These are phyloP conservation scores for Rhizopogon salebrosus DNA, from an alignment of 768 basidiomycete genomes.

Conservation along the genomic window DNA sequence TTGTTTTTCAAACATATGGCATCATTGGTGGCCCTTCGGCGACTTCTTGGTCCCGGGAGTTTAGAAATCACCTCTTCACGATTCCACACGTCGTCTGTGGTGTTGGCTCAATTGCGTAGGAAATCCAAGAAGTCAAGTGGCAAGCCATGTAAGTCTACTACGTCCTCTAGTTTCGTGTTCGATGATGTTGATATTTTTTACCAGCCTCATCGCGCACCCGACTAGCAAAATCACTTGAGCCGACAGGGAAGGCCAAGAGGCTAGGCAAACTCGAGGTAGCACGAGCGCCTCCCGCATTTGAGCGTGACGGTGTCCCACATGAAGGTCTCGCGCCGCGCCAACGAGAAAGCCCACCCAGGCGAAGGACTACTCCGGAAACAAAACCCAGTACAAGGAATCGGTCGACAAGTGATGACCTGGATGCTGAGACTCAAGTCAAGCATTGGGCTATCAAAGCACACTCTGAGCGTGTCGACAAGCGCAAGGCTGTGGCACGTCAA, in stretches of 20 bases:
- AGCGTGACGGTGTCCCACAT: conserved; percentile 16
- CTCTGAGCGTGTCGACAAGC: conserved; percentile 8
- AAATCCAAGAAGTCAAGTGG: background rate
- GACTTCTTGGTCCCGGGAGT: background rate
- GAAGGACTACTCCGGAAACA: background rate
- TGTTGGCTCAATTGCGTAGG: background rate
- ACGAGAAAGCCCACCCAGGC: background rate
- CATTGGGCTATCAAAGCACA: conserved; percentile 8
- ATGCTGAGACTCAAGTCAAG: conserved; percentile 1
- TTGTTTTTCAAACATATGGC: background rate
- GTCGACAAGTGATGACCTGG: background rate
- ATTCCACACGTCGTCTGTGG: background rate
- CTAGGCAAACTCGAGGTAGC: conserved; percentile 23
- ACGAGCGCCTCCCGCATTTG: conserved; percentile 12
- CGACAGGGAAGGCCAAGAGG: conserved; percentile 19
- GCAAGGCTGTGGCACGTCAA: conserved; percentile 1
- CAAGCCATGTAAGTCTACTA: background rate
- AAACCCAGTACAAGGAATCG: background rate
- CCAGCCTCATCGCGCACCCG: conserved; percentile 6
- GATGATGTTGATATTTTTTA: background rate
- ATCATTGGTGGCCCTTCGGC: background rate
- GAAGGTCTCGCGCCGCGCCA: conserved; percentile 7
- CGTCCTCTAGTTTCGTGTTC: background rate
- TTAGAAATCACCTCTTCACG: background rate
- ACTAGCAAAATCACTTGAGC: conserved; percentile 24